Evolutionary conservation across 2,329 filamentous ascomycete species (phyloP), one percentile per base, ranked within the genome.

Genomic region (Graphiopsis chlorocephala): DNA sequence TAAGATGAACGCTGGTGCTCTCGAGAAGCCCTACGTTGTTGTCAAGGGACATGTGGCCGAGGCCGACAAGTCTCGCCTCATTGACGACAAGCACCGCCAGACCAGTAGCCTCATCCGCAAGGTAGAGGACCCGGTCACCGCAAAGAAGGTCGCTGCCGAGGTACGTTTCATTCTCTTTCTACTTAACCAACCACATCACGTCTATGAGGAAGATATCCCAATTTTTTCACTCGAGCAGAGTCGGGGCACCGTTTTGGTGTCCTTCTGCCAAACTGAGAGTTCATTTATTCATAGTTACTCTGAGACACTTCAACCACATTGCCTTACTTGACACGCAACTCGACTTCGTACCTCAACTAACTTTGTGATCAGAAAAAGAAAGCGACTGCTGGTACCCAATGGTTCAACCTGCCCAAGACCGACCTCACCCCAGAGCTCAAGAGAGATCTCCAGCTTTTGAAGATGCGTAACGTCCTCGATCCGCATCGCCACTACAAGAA

Each of bases 401-500:
- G 94, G 94, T 98, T 90, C 80, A 86, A 96, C 72, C 83, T 99
- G 62, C 93, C 93, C 6, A 88, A 88, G 72, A 97, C 94, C 28
- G 84, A 91, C 59, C 79, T 97, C 59, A 97, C 93, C 0, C 87
- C 92, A 10, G 88, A 96, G 73, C 83, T 97, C 67, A 96, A 93
- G 78, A 86, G 92, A 70, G 94, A 99, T 75, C 83, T 97, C 59
- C 93, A 97, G 78, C 82, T 98, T 12, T 82, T 99, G 65, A 89
- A 92, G 69, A 94, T 97, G 90, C 88, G 95, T 76, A 89, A 88
- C 64, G 89, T 97, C 23, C 83, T 98, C 25, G 94, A 98, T 70
- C 89, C 93, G 0, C 94, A 98, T 76, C 85, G 90, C 58, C 90
- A 94, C 73, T 96, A 96, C 83, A 96, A 94, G 77, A 98, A 97